Evolutionary conservation across 2,329 filamentous ascomycete species (phyloP), one percentile per base, ranked within the genome.

Genomic region (Didymella pinodella): DNA sequence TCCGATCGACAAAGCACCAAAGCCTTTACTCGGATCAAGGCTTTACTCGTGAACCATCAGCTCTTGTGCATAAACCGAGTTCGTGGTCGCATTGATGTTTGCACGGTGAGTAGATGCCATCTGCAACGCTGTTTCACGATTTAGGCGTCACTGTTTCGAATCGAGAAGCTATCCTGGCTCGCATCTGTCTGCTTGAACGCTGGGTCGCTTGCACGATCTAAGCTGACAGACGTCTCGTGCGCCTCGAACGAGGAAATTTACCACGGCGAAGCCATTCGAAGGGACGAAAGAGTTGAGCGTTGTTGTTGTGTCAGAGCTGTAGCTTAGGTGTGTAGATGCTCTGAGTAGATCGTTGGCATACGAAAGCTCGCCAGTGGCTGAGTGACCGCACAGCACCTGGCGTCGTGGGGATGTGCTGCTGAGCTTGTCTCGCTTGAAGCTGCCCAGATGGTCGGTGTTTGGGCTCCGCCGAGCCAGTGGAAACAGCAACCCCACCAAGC

Each of bases 401-500:
- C 38, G 12, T 12, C 1, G n/a, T n/a, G 44, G 45, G n/a, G 40
- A 43, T 7, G 4, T 8, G 32, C 6, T 20, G 49, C 22, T 18
- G 56, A 50, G 50, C 50, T 54, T 51, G 47, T 54, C 32, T 54
- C 50, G 56, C 56, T 59, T 59, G 46, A 32, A 32, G 34, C 16
- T 14, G 32, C 4, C 18, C 26, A 52, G 45, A 12, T 53, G 49
- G 49, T 49, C 49, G 55, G 55, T 45, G 46, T 46, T 59, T 45
- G 55, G 45, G 49, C 49, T 50, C 56, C 50, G 50, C 49, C 26
- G 44, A 41, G 43, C 25, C 38, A 46, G 18, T 44, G 45, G 49
- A 58, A 58, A 58, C 56, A 55, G 52, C 52, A 28, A 58, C 46
- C 50, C 56, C 56, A 46, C 56, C 51, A 22, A 22, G 22, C 22